These are phyloP conservation scores for Eruca vesicaria DNA, from an alignment of 441 rosid species.

Conservation along the genomic window DNA sequence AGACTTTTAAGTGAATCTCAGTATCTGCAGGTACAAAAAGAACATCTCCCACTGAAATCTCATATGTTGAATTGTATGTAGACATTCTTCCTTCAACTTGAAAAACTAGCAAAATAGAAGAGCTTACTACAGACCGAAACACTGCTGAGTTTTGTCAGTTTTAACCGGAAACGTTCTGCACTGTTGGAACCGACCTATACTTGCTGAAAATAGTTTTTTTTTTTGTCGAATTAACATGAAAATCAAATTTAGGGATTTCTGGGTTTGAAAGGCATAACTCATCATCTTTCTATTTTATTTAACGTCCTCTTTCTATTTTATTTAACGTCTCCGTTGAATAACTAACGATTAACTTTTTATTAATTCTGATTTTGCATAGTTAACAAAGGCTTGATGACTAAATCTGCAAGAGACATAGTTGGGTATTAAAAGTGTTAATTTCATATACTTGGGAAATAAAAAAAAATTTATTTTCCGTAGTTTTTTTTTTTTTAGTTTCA, in stretches of 20 bases:
- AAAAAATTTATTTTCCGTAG: too few species aligned
- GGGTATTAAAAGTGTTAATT: too few species aligned
- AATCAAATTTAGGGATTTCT: neutral
- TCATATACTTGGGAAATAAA: too few species aligned
- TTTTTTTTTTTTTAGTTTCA: too few species aligned
- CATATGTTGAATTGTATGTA: slow-evolving; percentile 20
- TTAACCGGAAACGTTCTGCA: neutral
- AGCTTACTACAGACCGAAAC: slow-evolving; percentile 45
- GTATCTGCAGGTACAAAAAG: slow-evolving; percentile 44
- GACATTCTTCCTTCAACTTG: slow-evolving; percentile 35
- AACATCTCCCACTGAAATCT: slow-evolving; percentile 40
- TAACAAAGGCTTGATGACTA: too few species aligned
- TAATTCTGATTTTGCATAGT: too few species aligned
- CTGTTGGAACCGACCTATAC: neutral
- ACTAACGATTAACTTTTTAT: too few species aligned
- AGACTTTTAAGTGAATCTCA: slow-evolving; percentile 34
- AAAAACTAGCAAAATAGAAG: slow-evolving; percentile 39
- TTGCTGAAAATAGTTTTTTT: neutral
- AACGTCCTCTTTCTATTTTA: too few species aligned
- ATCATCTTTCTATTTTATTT: neutral
- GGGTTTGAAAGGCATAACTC: neutral
- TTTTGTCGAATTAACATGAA: neutral
- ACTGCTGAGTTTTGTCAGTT: slow-evolving; percentile 3
- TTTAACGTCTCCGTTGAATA: too few species aligned
- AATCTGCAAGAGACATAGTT: too few species aligned